Evolutionary conservation across 1,284 basidiomycete species (phyloP).

Genomic region (Vanrija pseudolonga): DNA sequence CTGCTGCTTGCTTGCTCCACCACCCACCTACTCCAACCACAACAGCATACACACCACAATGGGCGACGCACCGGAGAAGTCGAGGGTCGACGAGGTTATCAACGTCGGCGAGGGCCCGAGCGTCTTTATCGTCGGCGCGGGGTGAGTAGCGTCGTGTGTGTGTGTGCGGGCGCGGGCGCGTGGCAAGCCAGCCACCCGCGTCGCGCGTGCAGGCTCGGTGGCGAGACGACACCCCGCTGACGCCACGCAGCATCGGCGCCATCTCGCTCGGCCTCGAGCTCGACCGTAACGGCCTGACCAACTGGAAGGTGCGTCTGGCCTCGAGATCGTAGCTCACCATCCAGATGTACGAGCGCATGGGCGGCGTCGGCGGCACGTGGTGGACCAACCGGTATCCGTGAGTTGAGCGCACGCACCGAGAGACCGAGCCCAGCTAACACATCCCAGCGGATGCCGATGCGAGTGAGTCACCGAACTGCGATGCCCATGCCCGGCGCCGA

Average conservation of each 20-base stretch:
- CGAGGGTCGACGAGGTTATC: no score
- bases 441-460: slow-evolving; percentile 32
- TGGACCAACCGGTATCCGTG: slow-evolving; percentile 23
- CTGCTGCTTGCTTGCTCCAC: no score
- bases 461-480: slow-evolving; percentile 20
- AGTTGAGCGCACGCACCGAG: neutral
- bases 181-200: no score
- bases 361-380: slow-evolving; percentile 30
- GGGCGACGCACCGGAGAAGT: no score
- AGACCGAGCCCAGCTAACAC: slow-evolving; percentile 16
- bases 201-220: neutral
- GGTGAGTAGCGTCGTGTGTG: slow-evolving; percentile 20
- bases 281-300: slow-evolving; percentile 19
- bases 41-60: no score
- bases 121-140: slow-evolving; percentile 24
- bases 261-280: slow-evolving; percentile 24
- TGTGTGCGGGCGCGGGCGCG: neutral
- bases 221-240: no score
- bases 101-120: no score
- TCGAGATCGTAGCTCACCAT: no score
- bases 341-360: slow-evolving; percentile 30
- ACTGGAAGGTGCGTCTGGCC: slow-evolving; percentile 21
- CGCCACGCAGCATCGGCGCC: slow-evolving; percentile 18
- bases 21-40: no score
- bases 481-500: neutral